Percentiles rank a stretch among this genome's conserved stretches.
Evolutionary conservation across 2,329 filamentous ascomycete genomes (phyloP).

Genomic region (Thelonectria olida): DNA sequence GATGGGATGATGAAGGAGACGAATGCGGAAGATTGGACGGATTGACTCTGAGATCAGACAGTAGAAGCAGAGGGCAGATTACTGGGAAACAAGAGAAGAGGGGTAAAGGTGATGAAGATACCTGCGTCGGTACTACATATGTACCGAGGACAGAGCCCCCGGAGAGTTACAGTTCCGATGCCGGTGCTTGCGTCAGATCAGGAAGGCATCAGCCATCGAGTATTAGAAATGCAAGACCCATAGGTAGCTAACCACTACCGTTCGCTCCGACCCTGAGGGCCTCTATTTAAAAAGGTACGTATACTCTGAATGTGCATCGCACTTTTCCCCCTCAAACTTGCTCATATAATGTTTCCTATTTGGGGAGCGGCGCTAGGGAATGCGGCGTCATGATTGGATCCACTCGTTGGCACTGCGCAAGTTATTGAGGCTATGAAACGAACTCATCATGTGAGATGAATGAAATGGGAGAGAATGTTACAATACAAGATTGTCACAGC

Average conservation of each 20-base stretch:
- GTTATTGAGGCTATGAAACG: slow-evolving; percentile 22
- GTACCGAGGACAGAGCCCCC: no score
- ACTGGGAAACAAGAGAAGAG: slow-evolving; percentile 19
- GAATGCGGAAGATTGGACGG: no score
- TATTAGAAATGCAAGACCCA: slow-evolving; percentile 13
- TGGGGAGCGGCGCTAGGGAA: slow-evolving; percentile 32
- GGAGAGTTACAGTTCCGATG: neutral
- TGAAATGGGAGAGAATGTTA: no score
- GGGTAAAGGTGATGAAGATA: slow-evolving; percentile 1
- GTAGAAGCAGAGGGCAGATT: neutral
- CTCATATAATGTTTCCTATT: slow-evolving; percentile 40
- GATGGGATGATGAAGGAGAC: neutral
- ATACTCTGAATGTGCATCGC: neutral
- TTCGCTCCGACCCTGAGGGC: no score
- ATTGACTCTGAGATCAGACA: no score
- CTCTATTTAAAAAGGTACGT: neutral
- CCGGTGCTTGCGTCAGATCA: slow-evolving; percentile 23
- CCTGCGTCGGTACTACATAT: no score
- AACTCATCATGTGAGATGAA: no score
- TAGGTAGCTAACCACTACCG: no score
- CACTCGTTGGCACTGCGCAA: slow-evolving; percentile 24
- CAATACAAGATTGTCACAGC: no score
- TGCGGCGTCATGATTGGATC: slow-evolving; percentile 42
- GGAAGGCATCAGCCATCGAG: neutral
- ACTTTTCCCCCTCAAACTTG: slow-evolving; percentile 37